Evolutionary conservation across 345 rosid species (phyloP).

Genomic region (Dipteronia sinensis): DNA sequence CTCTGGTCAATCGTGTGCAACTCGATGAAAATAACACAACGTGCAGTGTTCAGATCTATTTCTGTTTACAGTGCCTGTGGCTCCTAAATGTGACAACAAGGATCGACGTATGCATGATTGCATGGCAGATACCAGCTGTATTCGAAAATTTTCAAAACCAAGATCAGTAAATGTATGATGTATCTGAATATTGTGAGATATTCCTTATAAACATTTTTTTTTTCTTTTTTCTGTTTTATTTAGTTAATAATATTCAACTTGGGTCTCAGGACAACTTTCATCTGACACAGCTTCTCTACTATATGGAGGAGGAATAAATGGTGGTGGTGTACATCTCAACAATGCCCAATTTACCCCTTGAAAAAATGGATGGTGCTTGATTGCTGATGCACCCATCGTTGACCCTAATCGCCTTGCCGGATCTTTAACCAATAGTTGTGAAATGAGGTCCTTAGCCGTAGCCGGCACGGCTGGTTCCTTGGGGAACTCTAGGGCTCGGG

Average conservation of each 20-base stretch:
- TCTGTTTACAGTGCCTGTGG: neutral
- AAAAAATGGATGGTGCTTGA: slow-evolving; percentile 80
- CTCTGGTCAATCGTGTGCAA: too few species aligned
- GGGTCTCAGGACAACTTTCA: slow-evolving; percentile 68
- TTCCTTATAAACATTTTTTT: neutral
- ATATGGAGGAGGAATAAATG: slow-evolving; percentile 75
- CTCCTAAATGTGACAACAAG: neutral
- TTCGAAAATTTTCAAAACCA: neutral
- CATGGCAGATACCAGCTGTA: neutral
- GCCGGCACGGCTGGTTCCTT: slow-evolving; percentile 68
- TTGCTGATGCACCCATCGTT: slow-evolving; percentile 76
- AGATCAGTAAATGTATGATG: neutral
- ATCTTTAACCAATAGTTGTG: slow-evolving; percentile 73
- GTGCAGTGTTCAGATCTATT: neutral
- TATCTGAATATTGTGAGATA: neutral
- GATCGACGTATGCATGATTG: neutral
- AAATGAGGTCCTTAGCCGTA: slow-evolving; percentile 65
- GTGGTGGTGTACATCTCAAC: slow-evolving; percentile 79
- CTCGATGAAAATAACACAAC: too few species aligned
- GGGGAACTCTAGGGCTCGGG: slow-evolving; percentile 89
- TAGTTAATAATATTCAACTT: slow-evolving; percentile 70
- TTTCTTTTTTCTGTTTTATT: slow-evolving; percentile 1
- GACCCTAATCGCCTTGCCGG: slow-evolving; percentile 78
- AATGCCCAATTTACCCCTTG: slow-evolving; percentile 94
- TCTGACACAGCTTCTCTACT: slow-evolving; percentile 59